These are phyloP conservation scores for Chaetomidium leptoderma DNA, from an alignment of 495 filamentous ascomycete species.

Conservation along the genomic window DNA sequence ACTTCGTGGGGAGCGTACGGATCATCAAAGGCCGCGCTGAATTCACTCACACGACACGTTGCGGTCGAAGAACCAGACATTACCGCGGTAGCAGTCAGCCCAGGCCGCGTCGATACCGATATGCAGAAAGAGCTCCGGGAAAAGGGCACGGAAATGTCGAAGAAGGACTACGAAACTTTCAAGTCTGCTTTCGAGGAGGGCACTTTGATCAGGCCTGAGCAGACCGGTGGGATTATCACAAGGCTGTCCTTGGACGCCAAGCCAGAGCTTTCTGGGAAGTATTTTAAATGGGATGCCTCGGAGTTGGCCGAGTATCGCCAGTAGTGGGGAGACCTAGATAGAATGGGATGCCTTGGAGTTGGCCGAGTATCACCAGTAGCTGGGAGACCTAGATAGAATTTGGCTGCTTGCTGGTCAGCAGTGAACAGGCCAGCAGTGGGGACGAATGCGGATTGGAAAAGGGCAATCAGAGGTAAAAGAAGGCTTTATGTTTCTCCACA, in stretches of 20 bases:
- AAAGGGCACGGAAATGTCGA: conserved; percentile 56
- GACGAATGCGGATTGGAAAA: conserved; percentile 8
- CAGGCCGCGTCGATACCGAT: conserved; percentile 85
- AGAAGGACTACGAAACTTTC: conserved; percentile 65
- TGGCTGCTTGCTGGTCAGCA: conserved; percentile 15
- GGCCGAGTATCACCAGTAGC: conserved; percentile 52
- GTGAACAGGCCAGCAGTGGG: conserved; percentile 10
- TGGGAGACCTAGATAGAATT: conserved; percentile 17
- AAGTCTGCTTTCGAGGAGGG: conserved; percentile 60
- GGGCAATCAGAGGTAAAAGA: conserved; percentile 93
- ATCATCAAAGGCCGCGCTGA: conserved; percentile 81
- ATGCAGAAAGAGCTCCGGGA: conserved; percentile 87
- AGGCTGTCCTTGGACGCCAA: conserved; percentile 58
- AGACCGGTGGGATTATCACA: conserved; percentile 83
- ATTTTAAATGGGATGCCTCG: conserved; percentile 69
- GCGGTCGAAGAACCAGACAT: conserved; percentile 76
- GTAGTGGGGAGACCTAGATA: conserved; percentile 18
- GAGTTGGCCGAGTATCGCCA: conserved; percentile 61
- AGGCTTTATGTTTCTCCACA: conserved; percentile 74
- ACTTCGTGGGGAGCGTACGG: conserved; percentile 76
- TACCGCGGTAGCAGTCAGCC: conserved; percentile 64
- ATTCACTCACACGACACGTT: conserved; percentile 70
- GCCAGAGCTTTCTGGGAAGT: conserved; percentile 66
- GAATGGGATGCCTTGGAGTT: conserved; percentile 71
- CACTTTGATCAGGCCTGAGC: conserved; percentile 71